Percentiles rank a stretch among this genome's conserved stretches.
phyloP scores from a whole-genome alignment of 768 basidiomycete species.

The Multifurca ochricompacta region DNA sequence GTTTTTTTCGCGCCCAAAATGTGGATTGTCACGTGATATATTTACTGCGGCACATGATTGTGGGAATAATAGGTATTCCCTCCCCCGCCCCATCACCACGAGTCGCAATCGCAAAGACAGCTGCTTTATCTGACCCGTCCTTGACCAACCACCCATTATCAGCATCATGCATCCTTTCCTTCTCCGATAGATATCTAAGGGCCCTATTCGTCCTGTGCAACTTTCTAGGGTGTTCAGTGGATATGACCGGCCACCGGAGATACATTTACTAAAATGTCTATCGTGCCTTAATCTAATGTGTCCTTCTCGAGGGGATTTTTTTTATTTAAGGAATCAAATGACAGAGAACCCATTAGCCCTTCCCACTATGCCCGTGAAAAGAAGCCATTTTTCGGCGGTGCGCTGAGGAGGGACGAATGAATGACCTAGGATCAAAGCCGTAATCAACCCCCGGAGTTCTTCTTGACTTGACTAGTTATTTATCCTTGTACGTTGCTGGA shows the following conservation, averaged over 20 bases:
- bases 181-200: background rate
- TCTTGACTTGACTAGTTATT: background rate
- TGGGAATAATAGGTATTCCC: background rate
- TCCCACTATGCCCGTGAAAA: background rate
- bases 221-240: too few relatives aligned
- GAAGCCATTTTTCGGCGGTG: background rate
- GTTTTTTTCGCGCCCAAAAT: background rate
- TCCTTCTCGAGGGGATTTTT: background rate
- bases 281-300: constrained; percentile 3
- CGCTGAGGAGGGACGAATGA: background rate
- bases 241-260: background rate
- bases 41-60: background rate
- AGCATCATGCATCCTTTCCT: background rate
- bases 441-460: background rate
- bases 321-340: background rate
- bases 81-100: background rate
- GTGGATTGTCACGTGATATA: background rate
- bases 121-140: too few relatives aligned
- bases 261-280: background rate
- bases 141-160: background rate
- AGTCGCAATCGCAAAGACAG: too few relatives aligned
- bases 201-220: background rate
- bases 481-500: constrained; percentile 2
- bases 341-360: background rate
- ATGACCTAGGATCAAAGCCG: background rate